Evolutionary conservation across 2,329 filamentous ascomycete species (phyloP).

Genomic region (Domatiomyces catenatus): DNA sequence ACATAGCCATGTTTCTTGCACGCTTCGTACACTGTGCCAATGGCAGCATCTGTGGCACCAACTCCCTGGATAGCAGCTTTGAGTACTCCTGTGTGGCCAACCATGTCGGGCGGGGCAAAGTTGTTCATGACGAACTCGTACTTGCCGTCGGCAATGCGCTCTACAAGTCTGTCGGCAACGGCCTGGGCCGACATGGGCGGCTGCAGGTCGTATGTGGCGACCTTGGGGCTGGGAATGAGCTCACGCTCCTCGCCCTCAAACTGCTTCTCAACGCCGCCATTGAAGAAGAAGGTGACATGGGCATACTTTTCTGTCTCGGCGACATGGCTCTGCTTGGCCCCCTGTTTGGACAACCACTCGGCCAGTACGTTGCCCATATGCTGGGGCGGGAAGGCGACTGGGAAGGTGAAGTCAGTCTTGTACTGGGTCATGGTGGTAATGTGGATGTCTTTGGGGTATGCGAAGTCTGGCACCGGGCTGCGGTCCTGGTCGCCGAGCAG

Average conservation of each 20-base stretch:
- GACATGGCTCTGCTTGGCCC: constrained; percentile 82
- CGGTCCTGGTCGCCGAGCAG: constrained; percentile 83
- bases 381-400: constrained; percentile 83
- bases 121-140: constrained; percentile 99
- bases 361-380: constrained; percentile 96
- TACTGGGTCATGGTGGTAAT: constrained; percentile 98
- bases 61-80: constrained; percentile 78
- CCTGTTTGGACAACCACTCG: constrained; percentile 85
- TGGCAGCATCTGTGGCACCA: constrained; percentile 79
- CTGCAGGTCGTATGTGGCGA: constrained; percentile 85
- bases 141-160: constrained; percentile 68
- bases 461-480: constrained; percentile 77
- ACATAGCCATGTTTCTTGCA: constrained; percentile 90
- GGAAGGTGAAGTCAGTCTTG: constrained; percentile 87
- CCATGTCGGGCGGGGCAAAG: constrained; percentile 98
- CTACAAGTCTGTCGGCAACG: constrained; percentile 77
- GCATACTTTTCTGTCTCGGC: constrained; percentile 99
- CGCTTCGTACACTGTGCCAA: constrained; percentile 78
- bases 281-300: constrained; percentile 99
- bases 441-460: constrained; percentile 74
- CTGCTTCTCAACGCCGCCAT: constrained; percentile 92
- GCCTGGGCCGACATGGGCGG: constrained; percentile 90
- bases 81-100: constrained; percentile 95
- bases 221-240: constrained; percentile 86
- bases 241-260: constrained; percentile 86